Evolutionary conservation across 345 rosid genomes (phyloP), one percentile per base, ranked within the genome.

Genomic region (Aquilaria sinensis): DNA sequence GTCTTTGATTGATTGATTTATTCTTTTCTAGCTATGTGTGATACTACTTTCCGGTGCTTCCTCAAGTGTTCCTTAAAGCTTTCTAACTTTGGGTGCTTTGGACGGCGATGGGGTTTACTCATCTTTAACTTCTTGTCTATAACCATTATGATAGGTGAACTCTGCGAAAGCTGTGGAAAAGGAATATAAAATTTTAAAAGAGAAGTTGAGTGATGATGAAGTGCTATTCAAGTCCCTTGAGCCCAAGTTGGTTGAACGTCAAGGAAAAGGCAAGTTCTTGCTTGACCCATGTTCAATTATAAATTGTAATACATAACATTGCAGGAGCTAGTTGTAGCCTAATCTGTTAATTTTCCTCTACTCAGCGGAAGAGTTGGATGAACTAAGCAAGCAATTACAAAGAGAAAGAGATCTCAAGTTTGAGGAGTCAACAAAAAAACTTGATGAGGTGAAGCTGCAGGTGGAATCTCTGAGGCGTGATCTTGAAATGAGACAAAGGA

Each of bases 141-240:
- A 55, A 63, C 58, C 58, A 16, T 66, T 58, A 52, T 68, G 16
- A 64, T 58, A 90, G 97, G 83, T 80, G 60, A 83, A 86, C 52
- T 78, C 90, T 61, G 87, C 89, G 10, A 94, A 94, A 83, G 68
- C 96, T 43, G 79, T 80, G 51, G 99, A 90, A 75, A 86, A 83
- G 65, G 96, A 94, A 50, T 67, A 70, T 41, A 94, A 87, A 77
- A 75, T 81, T 51, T 70, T 86, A 57, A 88, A 83, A 75, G 77
- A 84, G 55, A 86, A 84, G 76, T 67, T 88, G 47, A 77, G 82
- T 58, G 87, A 88, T 51, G 97, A 90, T 72, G 85, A 51, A 32
- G 68, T 89, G 64, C 29, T 64, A 45, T 84, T 77, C 71, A 94
- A 79, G 73, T 84, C 89, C 57, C 88, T 85, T 23, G 96, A 85